Percentiles rank a stretch among this genome's conserved stretches.
phyloP scores from a whole-genome alignment of 306 rosid species.

The Medicago ruthenica region DNA sequence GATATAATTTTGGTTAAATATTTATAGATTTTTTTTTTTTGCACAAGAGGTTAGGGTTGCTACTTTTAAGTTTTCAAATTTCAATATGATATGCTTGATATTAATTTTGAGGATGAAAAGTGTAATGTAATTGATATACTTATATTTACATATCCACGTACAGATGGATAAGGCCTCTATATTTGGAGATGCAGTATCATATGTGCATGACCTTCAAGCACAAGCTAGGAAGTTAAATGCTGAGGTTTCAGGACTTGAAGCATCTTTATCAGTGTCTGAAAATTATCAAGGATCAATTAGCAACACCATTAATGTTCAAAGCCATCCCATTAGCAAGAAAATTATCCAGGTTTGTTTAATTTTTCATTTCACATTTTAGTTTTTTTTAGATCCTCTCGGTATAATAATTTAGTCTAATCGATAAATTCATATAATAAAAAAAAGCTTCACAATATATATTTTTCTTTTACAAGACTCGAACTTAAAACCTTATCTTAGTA shows the following conservation, averaged over 20 bases:
- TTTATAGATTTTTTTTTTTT: not conserved
- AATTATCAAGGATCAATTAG: slow-evolving; percentile 49
- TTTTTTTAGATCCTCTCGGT: not conserved
- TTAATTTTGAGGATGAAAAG: not conserved
- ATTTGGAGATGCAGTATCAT: slow-evolving; percentile 81
- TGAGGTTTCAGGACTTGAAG: slow-evolving; percentile 76
- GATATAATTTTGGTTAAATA: not conserved
- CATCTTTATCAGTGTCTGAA: slow-evolving; percentile 55
- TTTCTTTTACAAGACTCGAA: not conserved
- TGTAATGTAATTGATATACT: not conserved
- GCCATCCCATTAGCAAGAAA: slow-evolving; percentile 50
- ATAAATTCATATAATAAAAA: not conserved
- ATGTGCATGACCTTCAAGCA: slow-evolving; percentile 75
- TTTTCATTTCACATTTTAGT: not conserved
- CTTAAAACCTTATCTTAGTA: not conserved
- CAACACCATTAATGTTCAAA: slow-evolving; percentile 47
- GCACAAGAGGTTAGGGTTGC: slow-evolving; percentile 1
- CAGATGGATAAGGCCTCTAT: slow-evolving; percentile 99
- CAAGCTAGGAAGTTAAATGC: slow-evolving; percentile 73
- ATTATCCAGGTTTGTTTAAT: slow-evolving; percentile 63
- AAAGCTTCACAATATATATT: not conserved
- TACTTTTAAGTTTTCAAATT: not conserved
- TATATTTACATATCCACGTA: not conserved
- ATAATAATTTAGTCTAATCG: not conserved
- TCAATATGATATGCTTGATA: not conserved